Base-by-base conservation (phyloP, 2,329 filamentous ascomycete species). In the Penicillium sp. region DNA sequence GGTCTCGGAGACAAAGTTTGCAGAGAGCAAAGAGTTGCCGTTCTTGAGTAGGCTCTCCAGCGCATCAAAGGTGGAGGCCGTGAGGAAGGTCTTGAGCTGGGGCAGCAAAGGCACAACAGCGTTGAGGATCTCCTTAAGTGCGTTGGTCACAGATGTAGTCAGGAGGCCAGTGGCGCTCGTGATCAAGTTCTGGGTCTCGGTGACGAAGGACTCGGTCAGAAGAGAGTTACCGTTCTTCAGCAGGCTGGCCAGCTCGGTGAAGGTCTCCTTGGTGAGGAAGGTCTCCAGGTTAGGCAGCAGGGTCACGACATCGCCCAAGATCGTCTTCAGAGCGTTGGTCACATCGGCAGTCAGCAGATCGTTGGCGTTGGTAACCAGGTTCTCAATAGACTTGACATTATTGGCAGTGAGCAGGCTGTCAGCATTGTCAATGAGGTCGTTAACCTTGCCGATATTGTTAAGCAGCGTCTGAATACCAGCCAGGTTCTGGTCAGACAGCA, bases 401-500 rank as follows among this genome's bases (percentile, higher is more conserved):
- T 66, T 57, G 31, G 60, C 37, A 20, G 62, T 66, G 51, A 72
- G 58, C 27, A 72, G 52, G 6, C 57, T 43, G 45, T 67, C 69
- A 23, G 64, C 68, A 33, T 70, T 69, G n/a, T 56, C 60, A 15
- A 72, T 63, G 6, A 72, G 55, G 22, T 57, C 57, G 43, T 70
- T 69, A 29, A 71, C 60, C 57, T 71, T 67, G 56, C 67, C 65
- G 31, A 71, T 65, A 43, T 62, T 62, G 49, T 60, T 40, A n/a
- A 62, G 53, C 53, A 54, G 62, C 55, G 58, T 59, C 54, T 63
- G 59, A 3, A 59, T 51, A 27, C 57, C 56, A 20, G 64, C 61
- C 4, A 63, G 52, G 47, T 64, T 65, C 45, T 64, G 52, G 6
- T 57, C 56, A 26, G 54, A 61, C 35, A 64, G 35, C 18, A 66